A percentile compares a stretch with the other conserved stretches of the same genome.
phyloP scores from a whole-genome alignment of 139 green algal genomes.

The Chlamydomonas applanata region DNA sequence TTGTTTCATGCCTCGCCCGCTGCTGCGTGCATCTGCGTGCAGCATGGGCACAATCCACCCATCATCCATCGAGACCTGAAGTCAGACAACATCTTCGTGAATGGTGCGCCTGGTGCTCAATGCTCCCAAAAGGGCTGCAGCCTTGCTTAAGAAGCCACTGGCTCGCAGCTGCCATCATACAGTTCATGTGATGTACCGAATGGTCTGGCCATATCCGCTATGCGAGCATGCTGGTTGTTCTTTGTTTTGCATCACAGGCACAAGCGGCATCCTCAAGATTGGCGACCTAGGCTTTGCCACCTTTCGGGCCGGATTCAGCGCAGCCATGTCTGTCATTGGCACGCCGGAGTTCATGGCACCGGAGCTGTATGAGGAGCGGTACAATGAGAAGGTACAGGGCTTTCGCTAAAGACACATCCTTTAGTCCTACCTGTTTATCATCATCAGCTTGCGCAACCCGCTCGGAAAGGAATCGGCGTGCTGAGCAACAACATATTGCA shows the following conservation, averaged over 20 bases:
- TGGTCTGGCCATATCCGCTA: no score
- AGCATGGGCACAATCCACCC: slow-evolving; percentile 75
- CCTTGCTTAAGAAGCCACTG: no score
- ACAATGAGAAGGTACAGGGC: slow-evolving; percentile 77
- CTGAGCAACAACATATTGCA: slow-evolving; percentile 23
- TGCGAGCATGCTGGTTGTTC: slow-evolving; percentile 62
- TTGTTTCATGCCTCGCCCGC: no score
- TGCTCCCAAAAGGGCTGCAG: no score
- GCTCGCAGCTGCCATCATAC: no score
- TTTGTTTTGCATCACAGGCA: slow-evolving; percentile 92
- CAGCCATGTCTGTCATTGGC: slow-evolving; percentile 34
- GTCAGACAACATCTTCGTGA: slow-evolving; percentile 43
- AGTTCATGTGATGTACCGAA: not conserved
- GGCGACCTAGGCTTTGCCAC: slow-evolving; percentile 96
- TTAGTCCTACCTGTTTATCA: no score
- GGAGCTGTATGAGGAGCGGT: slow-evolving; percentile 97
- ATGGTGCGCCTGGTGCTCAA: no score
- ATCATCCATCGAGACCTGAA: slow-evolving; percentile 55
- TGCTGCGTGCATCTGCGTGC: no score
- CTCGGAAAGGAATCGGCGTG: no score
- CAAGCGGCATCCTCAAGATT: slow-evolving; percentile 95
- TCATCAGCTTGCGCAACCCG: no score
- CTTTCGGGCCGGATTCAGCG: slow-evolving; percentile 59
- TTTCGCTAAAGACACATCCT: no score
- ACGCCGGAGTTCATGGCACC: slow-evolving; percentile 55